These are phyloP conservation scores for Calvatia gigantea DNA, from an alignment of 768 basidiomycete species.

Conservation along the genomic window DNA sequence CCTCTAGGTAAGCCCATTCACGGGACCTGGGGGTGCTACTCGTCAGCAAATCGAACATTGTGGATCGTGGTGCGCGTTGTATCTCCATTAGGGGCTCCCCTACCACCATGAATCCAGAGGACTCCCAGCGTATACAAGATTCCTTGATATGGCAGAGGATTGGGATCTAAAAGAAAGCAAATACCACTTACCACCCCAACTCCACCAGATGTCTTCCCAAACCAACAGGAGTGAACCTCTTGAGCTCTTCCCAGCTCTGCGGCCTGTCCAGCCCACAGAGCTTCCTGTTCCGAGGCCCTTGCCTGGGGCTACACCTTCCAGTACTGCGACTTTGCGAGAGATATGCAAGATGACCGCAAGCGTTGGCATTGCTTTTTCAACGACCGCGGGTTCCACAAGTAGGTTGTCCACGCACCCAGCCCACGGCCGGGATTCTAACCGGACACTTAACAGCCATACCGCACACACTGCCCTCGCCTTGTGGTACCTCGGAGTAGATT, in stretches of 20 bases:
- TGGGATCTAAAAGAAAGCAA: too few relatives aligned
- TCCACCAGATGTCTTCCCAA: background rate
- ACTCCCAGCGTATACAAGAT: background rate
- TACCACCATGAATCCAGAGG: too few relatives aligned
- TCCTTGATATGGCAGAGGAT: too few relatives aligned
- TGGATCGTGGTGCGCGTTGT: too few relatives aligned
- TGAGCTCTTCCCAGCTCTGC: constrained; percentile 6
- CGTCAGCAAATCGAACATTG: too few relatives aligned
- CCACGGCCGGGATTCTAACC: background rate
- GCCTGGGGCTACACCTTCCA: constrained; percentile 31
- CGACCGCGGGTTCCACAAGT: constrained; percentile 35
- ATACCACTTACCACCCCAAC: background rate
- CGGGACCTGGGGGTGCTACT: too few relatives aligned
- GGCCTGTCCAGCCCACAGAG: background rate
- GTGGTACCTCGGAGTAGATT: constrained; percentile 56
- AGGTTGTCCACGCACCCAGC: constrained; percentile 5
- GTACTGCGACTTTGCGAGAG: constrained; percentile 35
- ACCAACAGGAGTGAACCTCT: background rate
- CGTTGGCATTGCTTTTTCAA: constrained; percentile 56
- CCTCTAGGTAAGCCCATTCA: too few relatives aligned
- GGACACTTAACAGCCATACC: constrained; percentile 34
- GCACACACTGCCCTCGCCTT: constrained; percentile 58
- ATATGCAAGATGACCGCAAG: constrained; percentile 47
- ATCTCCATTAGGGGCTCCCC: too few relatives aligned
- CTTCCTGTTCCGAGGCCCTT: constrained; percentile 14